phyloP scores from a whole-genome alignment of 2,329 filamentous ascomycete species.

The Rhytidhysteron rufulum region DNA sequence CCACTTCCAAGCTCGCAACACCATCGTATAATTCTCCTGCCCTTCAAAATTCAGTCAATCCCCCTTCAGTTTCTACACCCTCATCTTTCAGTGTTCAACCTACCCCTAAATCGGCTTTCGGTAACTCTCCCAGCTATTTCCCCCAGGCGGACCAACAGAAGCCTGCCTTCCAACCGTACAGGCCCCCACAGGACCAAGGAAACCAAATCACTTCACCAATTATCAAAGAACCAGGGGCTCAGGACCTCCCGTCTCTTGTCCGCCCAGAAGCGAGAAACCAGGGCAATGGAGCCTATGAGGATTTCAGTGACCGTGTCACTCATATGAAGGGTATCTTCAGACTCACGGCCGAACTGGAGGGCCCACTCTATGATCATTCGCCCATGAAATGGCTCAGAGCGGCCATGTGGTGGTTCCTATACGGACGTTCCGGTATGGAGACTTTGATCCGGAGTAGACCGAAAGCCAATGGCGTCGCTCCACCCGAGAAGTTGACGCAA shows the following conservation, averaged over 20 bases:
- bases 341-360: constrained; percentile 70
- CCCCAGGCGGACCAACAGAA: constrained; percentile 1
- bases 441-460: constrained; percentile 63
- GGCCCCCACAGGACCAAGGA: constrained; percentile 5
- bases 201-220: constrained; percentile 6
- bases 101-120: background rate
- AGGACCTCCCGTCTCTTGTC: constrained; percentile 11
- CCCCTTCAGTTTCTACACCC: background rate
- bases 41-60: background rate
- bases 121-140: constrained; percentile 7
- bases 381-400: constrained; percentile 67
- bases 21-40: no score
- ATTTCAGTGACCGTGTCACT: constrained; percentile 67
- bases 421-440: constrained; percentile 74
- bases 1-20: background rate
- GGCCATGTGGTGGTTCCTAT: constrained; percentile 86
- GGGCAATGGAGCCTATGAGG: constrained; percentile 53
- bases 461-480: constrained; percentile 43
- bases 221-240: constrained; percentile 3
- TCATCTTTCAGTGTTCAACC: background rate
- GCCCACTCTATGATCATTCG: constrained; percentile 60
- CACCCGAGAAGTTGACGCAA: constrained; percentile 59
- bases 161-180: background rate
- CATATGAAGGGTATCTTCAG: constrained; percentile 75
- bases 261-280: constrained; percentile 30